These are phyloP conservation scores for Lenzites betulinus DNA, from an alignment of 768 basidiomycete genomes.

Conservation along the genomic window DNA sequence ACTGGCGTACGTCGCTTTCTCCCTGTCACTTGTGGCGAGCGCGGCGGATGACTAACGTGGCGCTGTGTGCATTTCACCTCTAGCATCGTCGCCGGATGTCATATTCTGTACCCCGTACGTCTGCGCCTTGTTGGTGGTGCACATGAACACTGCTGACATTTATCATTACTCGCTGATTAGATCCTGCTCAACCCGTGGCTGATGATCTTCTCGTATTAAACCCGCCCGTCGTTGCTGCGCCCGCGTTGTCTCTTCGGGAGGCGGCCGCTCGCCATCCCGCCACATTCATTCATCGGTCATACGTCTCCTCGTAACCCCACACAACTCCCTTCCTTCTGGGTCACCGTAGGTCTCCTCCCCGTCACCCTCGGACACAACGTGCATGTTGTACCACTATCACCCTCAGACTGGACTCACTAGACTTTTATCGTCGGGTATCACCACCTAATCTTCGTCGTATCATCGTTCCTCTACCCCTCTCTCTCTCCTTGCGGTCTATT, in stretches of 20 bases:
- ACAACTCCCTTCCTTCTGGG: too few species aligned
- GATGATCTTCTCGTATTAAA: constrained; percentile 75
- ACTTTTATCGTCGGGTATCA: too few species aligned
- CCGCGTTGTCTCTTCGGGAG: neutral
- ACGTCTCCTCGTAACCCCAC: too few species aligned
- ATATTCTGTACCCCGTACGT: constrained; percentile 76
- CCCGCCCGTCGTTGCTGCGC: neutral
- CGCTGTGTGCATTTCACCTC: neutral
- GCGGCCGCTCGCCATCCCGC: neutral
- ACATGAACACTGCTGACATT: neutral
- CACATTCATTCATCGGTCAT: neutral
- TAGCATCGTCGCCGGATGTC: constrained; percentile 63
- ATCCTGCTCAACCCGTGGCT: constrained; percentile 75
- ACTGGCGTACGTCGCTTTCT: constrained; percentile 52
- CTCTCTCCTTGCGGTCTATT: too few species aligned
- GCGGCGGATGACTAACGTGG: neutral
- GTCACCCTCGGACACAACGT: neutral
- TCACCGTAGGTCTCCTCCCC: too few species aligned
- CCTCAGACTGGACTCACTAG: neutral
- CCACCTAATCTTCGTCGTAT: too few species aligned
- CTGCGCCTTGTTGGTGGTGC: constrained; percentile 13
- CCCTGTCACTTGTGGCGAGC: neutral
- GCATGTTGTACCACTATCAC: neutral
- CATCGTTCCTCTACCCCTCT: too few species aligned
- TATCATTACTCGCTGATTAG: neutral